Evolutionary conservation across 1,139 yeast species (phyloP), one percentile per base, ranked within the genome.

Genomic region (Tardiomyces digboiensis): DNA sequence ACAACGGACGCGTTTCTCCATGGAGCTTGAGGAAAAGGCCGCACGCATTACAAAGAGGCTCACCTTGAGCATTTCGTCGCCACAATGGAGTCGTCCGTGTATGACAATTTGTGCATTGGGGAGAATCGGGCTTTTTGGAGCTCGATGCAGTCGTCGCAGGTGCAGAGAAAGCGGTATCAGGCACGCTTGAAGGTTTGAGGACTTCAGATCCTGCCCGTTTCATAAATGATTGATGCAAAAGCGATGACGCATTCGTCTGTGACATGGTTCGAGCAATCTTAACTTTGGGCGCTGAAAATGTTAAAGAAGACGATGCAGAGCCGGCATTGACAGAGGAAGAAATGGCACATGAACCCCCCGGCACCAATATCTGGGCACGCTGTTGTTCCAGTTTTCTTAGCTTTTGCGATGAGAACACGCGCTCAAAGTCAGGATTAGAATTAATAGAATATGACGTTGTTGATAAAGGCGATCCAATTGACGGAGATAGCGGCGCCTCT

Each of bases 81-180:
- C 97, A 89, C 37, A 91, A 69, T 2, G 98, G 97, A 1, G 98
- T 89, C 6, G 94, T 89, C 57, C 78, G 85, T 1, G 98, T 89
- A 56, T 82, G 81, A 64, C 98, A 89, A 65, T 91, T 91, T 20
- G 91, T 80, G 62, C 97, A 89, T 13, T 64, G 58, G 8, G 33
- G 33, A n/a, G 33, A 26, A 16, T 26, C 33, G 10, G 33, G 16
- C 10, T 26, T 26, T 26, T 26, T 26, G n/a, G n/a, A n/a, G 33
- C 8, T 5, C 33, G 33, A 26, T 8, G 26, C 10, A 22, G 33
- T 26, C 33, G 33, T 13, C 10, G 33, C 33, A n/a, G 33, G 33
- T 16, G 33, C 12, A n/a, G 33, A 26, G 10, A 16, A 4, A 5
- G 33, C 33, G 3, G 33, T 8, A n/a, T 4, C 33, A 16, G 5